Percentiles rank a stretch among this genome's conserved stretches.
These are phyloP conservation scores for Hymenoscyphus fraxineus DNA, from an alignment of 2,329 filamentous ascomycete species.

Conservation along the genomic window DNA sequence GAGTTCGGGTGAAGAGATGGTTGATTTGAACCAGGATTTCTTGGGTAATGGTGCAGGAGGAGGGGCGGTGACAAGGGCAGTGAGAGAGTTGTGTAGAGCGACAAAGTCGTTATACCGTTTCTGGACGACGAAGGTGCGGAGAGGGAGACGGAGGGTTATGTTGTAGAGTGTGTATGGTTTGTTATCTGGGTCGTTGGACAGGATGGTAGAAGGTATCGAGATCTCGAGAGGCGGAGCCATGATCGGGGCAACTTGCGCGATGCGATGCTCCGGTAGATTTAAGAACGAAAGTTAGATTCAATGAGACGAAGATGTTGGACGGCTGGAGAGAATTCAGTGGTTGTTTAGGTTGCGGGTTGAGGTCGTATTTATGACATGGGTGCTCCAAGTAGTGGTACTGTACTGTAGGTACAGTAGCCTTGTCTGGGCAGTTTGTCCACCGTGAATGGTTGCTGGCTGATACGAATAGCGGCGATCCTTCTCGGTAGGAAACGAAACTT, in stretches of 20 bases:
- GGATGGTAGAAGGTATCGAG: slow-evolving; percentile 62
- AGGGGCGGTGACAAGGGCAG: slow-evolving; percentile 54
- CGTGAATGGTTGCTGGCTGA: not conserved
- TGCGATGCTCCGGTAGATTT: not conserved
- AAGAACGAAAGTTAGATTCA: not conserved
- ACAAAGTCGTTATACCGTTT: slow-evolving; percentile 83
- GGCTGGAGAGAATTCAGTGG: not conserved
- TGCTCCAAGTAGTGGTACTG: not conserved
- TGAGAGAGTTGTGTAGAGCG: slow-evolving; percentile 60
- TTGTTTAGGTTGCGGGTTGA: slow-evolving; percentile 2
- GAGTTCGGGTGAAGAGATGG: slow-evolving; percentile 63
- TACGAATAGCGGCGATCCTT: too few relatives aligned
- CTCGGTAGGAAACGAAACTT: too few relatives aligned
- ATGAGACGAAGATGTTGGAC: not conserved
- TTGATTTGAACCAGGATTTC: slow-evolving; percentile 76
- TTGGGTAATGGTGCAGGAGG: slow-evolving; percentile 66
- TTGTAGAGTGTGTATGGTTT: slow-evolving; percentile 72
- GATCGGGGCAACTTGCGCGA: slow-evolving; percentile 4
- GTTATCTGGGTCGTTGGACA: slow-evolving; percentile 47
- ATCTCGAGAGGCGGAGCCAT: slow-evolving; percentile 67
- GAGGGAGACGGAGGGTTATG: slow-evolving; percentile 70
- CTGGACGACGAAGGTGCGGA: slow-evolving; percentile 70
- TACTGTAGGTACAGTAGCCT: slow-evolving; percentile 3
- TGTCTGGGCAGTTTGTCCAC: not conserved
- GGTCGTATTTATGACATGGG: slow-evolving; percentile 3